Evolutionary conservation across 805 yeast species (phyloP).

Genomic region (Isabelozyma pseudorhagii): DNA sequence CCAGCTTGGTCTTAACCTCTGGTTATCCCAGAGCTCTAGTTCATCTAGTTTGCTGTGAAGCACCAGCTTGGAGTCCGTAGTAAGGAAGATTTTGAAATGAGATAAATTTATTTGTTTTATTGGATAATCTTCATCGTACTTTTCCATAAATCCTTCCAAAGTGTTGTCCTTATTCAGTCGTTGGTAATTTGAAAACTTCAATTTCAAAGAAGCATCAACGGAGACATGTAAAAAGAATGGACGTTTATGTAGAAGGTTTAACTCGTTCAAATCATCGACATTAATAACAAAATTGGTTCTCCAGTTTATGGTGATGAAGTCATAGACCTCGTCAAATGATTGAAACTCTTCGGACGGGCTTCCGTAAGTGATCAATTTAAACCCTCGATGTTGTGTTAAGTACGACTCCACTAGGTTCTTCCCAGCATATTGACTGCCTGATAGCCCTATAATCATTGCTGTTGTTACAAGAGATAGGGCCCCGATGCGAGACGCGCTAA

Average conservation of each 20-base stretch:
- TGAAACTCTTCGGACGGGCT: conserved; percentile 26
- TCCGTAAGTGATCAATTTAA: conserved; percentile 24
- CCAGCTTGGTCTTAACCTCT: conserved; percentile 86
- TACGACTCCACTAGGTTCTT: conserved; percentile 61
- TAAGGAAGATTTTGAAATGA: conserved; percentile 37
- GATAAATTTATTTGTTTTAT: conserved; percentile 62
- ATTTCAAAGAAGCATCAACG: conserved; percentile 65
- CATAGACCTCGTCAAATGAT: conserved; percentile 44
- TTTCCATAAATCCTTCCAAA: conserved; percentile 35
- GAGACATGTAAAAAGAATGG: conserved; percentile 84
- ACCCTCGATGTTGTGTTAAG: conserved; percentile 49
- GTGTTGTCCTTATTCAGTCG: conserved; percentile 3
- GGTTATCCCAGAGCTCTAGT: conserved; percentile 28
- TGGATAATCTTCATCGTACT: conserved; percentile 45
- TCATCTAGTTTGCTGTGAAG: conserved; percentile 39
- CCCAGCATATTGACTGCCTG: conserved; percentile 70
- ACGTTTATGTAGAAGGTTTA: conserved; percentile 53
- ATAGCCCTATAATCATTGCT: conserved; percentile 70
- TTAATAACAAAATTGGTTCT: conserved; percentile 57
- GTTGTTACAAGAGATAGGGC: not conserved
- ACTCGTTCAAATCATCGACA: conserved; percentile 38
- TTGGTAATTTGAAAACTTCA: conserved; percentile 33
- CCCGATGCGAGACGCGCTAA: not conserved
- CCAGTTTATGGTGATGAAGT: conserved; percentile 68
- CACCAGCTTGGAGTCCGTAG: conserved; percentile 31